phyloP scores from a whole-genome alignment of 495 filamentous ascomycete genomes.

The Penicillium riverlandense region DNA sequence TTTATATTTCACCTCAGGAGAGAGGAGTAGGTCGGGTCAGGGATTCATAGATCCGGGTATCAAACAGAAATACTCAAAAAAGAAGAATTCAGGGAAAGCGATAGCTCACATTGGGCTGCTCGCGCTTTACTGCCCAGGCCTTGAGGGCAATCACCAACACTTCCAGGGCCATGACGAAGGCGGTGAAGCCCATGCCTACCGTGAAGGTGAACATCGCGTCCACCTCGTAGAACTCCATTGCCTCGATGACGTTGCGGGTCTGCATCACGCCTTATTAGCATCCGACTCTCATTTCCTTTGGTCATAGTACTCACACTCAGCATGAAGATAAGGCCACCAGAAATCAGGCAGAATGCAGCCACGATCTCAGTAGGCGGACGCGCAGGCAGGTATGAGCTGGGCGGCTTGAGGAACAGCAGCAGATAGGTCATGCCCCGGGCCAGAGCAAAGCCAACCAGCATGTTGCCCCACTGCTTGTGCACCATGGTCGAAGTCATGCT shows the following conservation, averaged over 20 bases:
- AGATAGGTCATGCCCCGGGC: slow-evolving; percentile 76
- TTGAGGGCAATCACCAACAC: slow-evolving; percentile 76
- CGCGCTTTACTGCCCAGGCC: slow-evolving; percentile 72
- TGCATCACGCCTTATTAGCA: not conserved
- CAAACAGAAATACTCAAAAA: slow-evolving; percentile 7
- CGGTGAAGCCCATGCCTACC: slow-evolving; percentile 74
- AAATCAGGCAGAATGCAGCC: slow-evolving; percentile 76
- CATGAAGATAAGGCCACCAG: slow-evolving; percentile 91
- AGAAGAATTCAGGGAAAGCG: slow-evolving; percentile 12
- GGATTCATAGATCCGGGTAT: slow-evolving; percentile 9
- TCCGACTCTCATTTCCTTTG: not conserved
- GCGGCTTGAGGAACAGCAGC: slow-evolving; percentile 72
- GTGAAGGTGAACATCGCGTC: slow-evolving; percentile 93
- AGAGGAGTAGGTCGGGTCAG: too few species aligned
- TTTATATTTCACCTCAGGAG: too few species aligned
- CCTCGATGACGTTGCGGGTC: slow-evolving; percentile 32
- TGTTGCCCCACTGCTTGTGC: slow-evolving; percentile 88
- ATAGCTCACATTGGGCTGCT: slow-evolving; percentile 30
- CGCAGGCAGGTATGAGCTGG: slow-evolving; percentile 72
- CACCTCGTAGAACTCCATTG: slow-evolving; percentile 66
- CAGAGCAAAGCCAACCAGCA: slow-evolving; percentile 75
- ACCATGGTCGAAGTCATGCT: slow-evolving; percentile 86
- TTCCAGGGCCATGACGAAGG: slow-evolving; percentile 80
- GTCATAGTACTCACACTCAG: slow-evolving; percentile 56
- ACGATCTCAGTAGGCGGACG: slow-evolving; percentile 89